Base-by-base conservation (phyloP, 768 basidiomycete genomes). In the Tricholoma sp. region DNA sequence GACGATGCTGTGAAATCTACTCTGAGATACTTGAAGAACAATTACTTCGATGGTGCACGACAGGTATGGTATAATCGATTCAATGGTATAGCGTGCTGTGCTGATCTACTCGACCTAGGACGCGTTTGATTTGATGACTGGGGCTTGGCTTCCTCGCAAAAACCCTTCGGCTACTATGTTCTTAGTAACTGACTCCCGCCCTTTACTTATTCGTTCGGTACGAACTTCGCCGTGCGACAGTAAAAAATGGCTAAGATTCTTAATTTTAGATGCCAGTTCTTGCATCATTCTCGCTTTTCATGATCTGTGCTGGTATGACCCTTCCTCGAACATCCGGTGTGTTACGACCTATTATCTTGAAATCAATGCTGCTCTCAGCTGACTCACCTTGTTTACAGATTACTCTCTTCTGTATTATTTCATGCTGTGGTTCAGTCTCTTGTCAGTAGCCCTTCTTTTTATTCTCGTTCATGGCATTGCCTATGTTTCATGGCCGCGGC, bases 401-500 rank as follows among this genome's bases (percentile, higher is more conserved):
- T 89, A 91, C 60, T 92, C 93, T 11, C 80, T 95, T 39, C 74
- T 83, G 58, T 94, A 91, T 66, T 94, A 94, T 70, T 87, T 91
- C 71, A 65, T 88, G 64, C 75, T 97, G 41, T 94, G 94, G 89
- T 76, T 90, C 63, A 62, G 78, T 32, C 66, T 94, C 44, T 73
- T 91, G 45, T 66, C 78, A 33, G 61, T 83, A 52, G 78, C 93
- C 11, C 71, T 88, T 56, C 62, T 74, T 45, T 94, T 90, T 73
- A 93, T 98, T 61, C 61, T 86, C 64, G 70, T 82, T n/a, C 81
- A 96, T 70, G 96, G 95, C 36, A 85, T 95, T 60, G 91, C 94
- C 59, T 99, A 97, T 67, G 96, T 99, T 54, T 82, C 89, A 13
- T 98, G 94, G 91, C 97, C 97, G 11, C 82, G 88, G 10, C 79